Conservation (phyloP, 306 rosid species). For the Mucuna pruriens region DNA sequence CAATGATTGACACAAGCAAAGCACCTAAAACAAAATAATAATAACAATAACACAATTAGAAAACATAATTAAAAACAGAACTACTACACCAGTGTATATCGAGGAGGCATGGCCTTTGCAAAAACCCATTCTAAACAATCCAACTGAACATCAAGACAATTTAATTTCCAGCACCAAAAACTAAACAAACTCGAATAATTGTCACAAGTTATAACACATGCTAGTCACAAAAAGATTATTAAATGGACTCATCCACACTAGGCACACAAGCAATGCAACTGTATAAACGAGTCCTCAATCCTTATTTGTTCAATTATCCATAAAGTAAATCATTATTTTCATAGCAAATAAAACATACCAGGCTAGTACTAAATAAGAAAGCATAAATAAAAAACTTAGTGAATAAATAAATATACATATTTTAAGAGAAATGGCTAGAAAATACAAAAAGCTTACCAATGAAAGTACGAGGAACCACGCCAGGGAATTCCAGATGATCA, state of each 20-base stretch:
- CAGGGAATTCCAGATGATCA: slow-evolving; percentile 95
- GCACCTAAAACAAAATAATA: slow-evolving; percentile 60
- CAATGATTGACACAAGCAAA: slow-evolving; percentile 68
- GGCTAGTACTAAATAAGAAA: slow-evolving; percentile 9
- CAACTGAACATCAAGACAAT: slow-evolving; percentile 7
- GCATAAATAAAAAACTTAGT: background rate
- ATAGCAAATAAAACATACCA: background rate
- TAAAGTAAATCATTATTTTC: background rate
- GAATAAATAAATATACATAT: background rate
- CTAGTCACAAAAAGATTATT: slow-evolving; percentile 10
- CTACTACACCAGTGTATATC: background rate
- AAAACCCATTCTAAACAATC: slow-evolving; percentile 16
- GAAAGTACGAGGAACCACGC: slow-evolving; percentile 92
- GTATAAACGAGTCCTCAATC: background rate
- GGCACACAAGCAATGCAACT: background rate
- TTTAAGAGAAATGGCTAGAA: background rate
- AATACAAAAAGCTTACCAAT: slow-evolving; percentile 59
- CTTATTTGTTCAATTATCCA: background rate
- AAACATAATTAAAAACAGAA: too few relatives aligned
- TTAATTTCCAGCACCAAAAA: background rate
- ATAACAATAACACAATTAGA: slow-evolving; percentile 20
- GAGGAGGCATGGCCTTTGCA: background rate
- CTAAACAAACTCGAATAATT: slow-evolving; percentile 16
- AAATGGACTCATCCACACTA: background rate
- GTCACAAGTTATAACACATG: background rate